Percentiles rank a stretch among this genome's conserved stretches.
phyloP scores from a whole-genome alignment of 2,329 filamentous ascomycete genomes.

The Teratosphaeria epicoccoides region DNA sequence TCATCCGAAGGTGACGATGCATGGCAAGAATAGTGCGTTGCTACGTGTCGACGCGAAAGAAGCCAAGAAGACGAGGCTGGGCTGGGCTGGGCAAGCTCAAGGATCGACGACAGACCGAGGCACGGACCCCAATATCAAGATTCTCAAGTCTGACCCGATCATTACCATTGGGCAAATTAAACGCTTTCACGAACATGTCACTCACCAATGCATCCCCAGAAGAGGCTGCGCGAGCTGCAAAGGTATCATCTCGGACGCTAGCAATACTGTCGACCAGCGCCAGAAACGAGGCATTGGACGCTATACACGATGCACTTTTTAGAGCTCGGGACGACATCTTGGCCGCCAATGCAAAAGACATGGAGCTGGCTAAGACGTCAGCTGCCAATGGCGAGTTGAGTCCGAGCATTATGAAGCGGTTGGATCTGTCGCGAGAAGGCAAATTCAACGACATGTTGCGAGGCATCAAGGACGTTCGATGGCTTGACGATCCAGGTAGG shows the following conservation, averaged over 20 bases:
- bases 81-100: too few relatives aligned
- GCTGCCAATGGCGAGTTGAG: slow-evolving; percentile 66
- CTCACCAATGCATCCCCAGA: slow-evolving; percentile 73
- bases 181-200: too few relatives aligned
- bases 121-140: neutral
- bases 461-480: slow-evolving; percentile 80
- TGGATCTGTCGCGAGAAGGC: slow-evolving; percentile 75
- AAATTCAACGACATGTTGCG: slow-evolving; percentile 98
- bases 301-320: slow-evolving; percentile 68
- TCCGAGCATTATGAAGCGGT: slow-evolving; percentile 71
- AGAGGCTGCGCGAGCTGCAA: slow-evolving; percentile 67
- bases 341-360: slow-evolving; percentile 73
- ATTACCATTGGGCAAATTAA: too few relatives aligned
- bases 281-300: slow-evolving; percentile 74
- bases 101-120: neutral
- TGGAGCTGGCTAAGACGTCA: slow-evolving; percentile 56
- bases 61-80: neutral
- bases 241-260: slow-evolving; percentile 69
- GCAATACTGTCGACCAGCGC: slow-evolving; percentile 65
- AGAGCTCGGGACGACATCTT: slow-evolving; percentile 65
- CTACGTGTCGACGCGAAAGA: neutral
- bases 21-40: neutral
- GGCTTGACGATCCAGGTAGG: slow-evolving; percentile 74
- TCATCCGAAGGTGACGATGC: neutral
- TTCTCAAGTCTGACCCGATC: too few relatives aligned